Evolutionary conservation across 257 asterid genomes (phyloP), one percentile per base, ranked within the genome.

Genomic region (Leonotis leonurus): DNA sequence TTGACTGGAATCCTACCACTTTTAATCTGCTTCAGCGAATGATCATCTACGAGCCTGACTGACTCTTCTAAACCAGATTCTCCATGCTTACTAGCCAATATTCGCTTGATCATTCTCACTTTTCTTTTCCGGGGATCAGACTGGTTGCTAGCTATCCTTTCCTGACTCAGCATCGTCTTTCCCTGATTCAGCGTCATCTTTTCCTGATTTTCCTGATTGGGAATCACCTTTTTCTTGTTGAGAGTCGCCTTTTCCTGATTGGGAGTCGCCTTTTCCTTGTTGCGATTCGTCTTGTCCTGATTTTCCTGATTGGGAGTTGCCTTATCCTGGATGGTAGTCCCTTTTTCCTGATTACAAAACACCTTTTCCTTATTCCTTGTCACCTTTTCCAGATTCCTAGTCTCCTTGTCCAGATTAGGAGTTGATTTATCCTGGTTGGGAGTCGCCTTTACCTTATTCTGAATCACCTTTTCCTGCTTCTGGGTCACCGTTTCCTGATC

Each of bases 41-140:
- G 70, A 71, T 27, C 74, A 37, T 77, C 78, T 61, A 21, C 73
- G 72, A 44, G 75, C 62, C 49, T 65, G 49, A 53, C 17, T 9
- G 80, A 57, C 69, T 64, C 82, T 60, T 64, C 66, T 41, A 43
- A 50, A 44, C 62, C 76, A 52, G 70, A 46, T 60, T 74, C 77
- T 54, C 44, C 71, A 64, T 54, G 61, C 50, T 48, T 21, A 54
- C 71, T 58, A 32, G 71, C 35, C 8, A 46, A 32, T 22, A 62
- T 26, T 24, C 65, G 55, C 65, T 65, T 65, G 30, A 10, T 46
- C 13, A 2, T 43, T 29, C 65, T 62, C 36, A 56, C 76, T 67
- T 54, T 60, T 36, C 60, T 70, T 57, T 50, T 70, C 56, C 63
- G 63, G 56, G 52, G 76, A 66, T 52, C 67, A 39, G 60, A 40